phyloP scores from a whole-genome alignment of 305 asterid species.

The Caryopteris hybrid region DNA sequence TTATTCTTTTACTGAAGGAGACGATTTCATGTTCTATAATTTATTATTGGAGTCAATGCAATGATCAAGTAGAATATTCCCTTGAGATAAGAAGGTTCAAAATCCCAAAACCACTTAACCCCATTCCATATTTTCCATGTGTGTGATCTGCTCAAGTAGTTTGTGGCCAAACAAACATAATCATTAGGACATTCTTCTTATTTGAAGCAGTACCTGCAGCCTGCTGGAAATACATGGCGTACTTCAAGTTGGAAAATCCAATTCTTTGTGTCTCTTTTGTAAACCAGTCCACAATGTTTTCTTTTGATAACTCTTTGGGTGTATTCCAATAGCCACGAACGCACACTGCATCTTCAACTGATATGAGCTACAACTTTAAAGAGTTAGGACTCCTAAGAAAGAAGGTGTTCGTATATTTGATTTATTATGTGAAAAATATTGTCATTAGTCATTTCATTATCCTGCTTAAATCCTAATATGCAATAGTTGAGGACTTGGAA shows the following conservation, averaged over 20 bases:
- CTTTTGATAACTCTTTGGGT: slow-evolving; percentile 55
- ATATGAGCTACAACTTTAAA: slow-evolving; percentile 55
- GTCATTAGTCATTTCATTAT: not conserved
- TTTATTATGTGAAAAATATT: not conserved
- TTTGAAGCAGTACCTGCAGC: slow-evolving; percentile 39
- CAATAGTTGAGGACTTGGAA: slow-evolving; percentile 11
- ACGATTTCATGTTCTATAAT: not conserved
- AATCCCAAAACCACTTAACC: not conserved
- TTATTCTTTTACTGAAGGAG: not conserved
- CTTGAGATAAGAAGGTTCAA: not conserved
- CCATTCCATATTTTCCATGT: not conserved
- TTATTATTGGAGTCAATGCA: not conserved
- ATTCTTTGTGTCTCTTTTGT: slow-evolving; percentile 39
- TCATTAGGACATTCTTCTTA: not conserved
- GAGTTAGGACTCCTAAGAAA: slow-evolving; percentile 16
- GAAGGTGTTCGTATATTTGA: not conserved
- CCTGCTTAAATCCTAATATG: not conserved
- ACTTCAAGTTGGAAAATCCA: slow-evolving; percentile 57
- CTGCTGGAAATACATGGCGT: slow-evolving; percentile 60
- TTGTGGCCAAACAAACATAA: not conserved
- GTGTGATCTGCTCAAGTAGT: no score
- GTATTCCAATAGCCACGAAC: slow-evolving; percentile 91
- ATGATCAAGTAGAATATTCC: not conserved
- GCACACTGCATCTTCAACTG: slow-evolving; percentile 56
- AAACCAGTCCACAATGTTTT: slow-evolving; percentile 52